Percentiles rank a stretch among this genome's conserved stretches.
Evolutionary conservation across 257 asterid species (phyloP).

Genomic region (Solanum sparsipilum): DNA sequence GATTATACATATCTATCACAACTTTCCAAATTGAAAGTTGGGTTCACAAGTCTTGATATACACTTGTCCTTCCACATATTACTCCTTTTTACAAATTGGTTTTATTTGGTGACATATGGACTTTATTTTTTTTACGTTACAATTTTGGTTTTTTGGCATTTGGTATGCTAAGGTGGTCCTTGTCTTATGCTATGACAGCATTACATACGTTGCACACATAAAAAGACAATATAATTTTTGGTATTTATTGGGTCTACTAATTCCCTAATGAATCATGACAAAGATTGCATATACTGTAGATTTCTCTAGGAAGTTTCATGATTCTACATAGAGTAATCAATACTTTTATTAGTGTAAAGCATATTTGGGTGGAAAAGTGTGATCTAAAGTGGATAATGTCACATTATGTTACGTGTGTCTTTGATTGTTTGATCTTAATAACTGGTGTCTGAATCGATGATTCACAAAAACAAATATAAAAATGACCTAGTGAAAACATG

Average conservation of each 20-base stretch:
- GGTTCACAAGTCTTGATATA: background rate
- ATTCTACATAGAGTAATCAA: background rate
- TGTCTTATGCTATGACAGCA: background rate
- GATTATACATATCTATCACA: background rate
- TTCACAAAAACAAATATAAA: background rate
- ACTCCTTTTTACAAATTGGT: background rate
- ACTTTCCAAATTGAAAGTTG: background rate
- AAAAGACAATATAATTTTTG: background rate
- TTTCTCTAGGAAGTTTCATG: background rate
- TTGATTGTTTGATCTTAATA: no score
- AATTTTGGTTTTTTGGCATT: background rate
- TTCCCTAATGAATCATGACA: background rate
- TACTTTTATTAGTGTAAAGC: background rate
- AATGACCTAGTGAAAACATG: background rate
- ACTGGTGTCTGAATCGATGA: no score
- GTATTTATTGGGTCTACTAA: background rate
- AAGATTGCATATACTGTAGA: background rate
- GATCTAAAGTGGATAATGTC: background rate
- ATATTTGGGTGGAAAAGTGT: background rate
- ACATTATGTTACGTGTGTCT: background rate
- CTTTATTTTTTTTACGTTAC: background rate
- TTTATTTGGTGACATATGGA: background rate
- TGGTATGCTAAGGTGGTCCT: background rate
- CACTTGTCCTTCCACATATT: background rate
- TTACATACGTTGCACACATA: background rate